A percentile compares a stretch with the other conserved stretches of the same genome.
Evolutionary conservation across 805 yeast species (phyloP).

Genomic region (Lachancea nothofagi): DNA sequence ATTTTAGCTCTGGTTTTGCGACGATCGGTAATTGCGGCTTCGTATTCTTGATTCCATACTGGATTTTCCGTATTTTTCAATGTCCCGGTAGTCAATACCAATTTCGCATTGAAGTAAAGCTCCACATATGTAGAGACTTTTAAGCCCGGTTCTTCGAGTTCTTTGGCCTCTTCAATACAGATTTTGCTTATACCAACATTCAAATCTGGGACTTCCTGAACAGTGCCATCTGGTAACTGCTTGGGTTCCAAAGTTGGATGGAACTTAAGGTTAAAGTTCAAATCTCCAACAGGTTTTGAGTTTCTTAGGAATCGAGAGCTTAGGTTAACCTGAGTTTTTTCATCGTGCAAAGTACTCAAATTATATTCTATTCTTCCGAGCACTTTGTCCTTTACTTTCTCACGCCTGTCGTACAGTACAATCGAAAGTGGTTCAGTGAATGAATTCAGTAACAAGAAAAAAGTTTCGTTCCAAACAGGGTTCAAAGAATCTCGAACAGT

Average conservation of each 20-base stretch:
- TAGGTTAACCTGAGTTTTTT: slow-evolving; percentile 44
- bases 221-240: slow-evolving; percentile 70
- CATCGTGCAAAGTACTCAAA: slow-evolving; percentile 56
- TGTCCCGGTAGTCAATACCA: slow-evolving; percentile 51
- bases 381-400: slow-evolving; percentile 64
- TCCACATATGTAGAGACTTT: slow-evolving; percentile 66
- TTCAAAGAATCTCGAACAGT: slow-evolving; percentile 57
- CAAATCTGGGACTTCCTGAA: slow-evolving; percentile 81
- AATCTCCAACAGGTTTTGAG: slow-evolving; percentile 74
- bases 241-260: slow-evolving; percentile 64
- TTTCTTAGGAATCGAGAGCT: slow-evolving; percentile 64
- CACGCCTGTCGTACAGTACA: slow-evolving; percentile 68
- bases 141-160: slow-evolving; percentile 39
- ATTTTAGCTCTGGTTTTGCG: slow-evolving; percentile 64
- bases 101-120: slow-evolving; percentile 57
- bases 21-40: slow-evolving; percentile 67
- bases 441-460: slow-evolving; percentile 62
- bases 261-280: slow-evolving; percentile 64
- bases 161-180: slow-evolving; percentile 39
- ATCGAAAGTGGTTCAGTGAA: slow-evolving; percentile 79
- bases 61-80: slow-evolving; percentile 62
- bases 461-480: slow-evolving; percentile 83
- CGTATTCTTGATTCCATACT: slow-evolving; percentile 55
- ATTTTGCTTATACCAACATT: slow-evolving; percentile 83
- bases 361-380: slow-evolving; percentile 76